Evolutionary conservation across 2,329 filamentous ascomycete species (phyloP).

Genomic region (Teratosphaeria gauchensis): DNA sequence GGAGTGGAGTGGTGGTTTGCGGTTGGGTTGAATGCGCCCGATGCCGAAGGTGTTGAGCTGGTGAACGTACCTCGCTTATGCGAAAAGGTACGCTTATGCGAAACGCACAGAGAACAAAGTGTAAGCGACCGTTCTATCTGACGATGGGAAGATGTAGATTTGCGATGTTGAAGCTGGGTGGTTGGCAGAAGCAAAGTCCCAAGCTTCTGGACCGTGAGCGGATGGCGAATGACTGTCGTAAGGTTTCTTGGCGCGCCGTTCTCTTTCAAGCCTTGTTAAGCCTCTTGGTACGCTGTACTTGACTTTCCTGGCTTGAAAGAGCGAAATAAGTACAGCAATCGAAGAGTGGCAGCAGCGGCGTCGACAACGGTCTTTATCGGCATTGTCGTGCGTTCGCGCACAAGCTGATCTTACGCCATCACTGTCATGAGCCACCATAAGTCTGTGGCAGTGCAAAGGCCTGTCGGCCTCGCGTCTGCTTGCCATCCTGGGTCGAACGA

Average conservation of each 20-base stretch:
- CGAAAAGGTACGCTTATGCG: too few species aligned
- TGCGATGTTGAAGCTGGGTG: neutral
- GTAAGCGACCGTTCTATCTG: neutral
- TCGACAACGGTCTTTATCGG: neutral
- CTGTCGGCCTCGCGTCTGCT: neutral
- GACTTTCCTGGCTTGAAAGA: neutral
- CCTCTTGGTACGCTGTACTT: neutral
- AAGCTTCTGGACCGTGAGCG: neutral
- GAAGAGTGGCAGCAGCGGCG: neutral
- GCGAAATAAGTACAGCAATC: too few species aligned
- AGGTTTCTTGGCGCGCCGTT: neutral
- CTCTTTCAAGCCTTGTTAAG: neutral
- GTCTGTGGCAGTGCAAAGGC: neutral
- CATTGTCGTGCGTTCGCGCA: neutral
- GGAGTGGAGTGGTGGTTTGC: neutral
- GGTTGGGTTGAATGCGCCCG: neutral
- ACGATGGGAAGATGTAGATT: neutral
- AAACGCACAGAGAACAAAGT: too few species aligned
- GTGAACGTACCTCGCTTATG: too few species aligned
- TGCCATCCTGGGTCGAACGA: too few species aligned
- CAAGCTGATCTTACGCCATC: neutral
- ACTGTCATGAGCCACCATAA: neutral
- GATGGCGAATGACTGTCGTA: neutral
- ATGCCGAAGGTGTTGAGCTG: neutral
- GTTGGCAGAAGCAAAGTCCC: neutral